Evolutionary conservation across 2,329 filamentous ascomycete genomes (phyloP), one percentile per base, ranked within the genome.

Genomic region (Sporothrix pseudoabietina): DNA sequence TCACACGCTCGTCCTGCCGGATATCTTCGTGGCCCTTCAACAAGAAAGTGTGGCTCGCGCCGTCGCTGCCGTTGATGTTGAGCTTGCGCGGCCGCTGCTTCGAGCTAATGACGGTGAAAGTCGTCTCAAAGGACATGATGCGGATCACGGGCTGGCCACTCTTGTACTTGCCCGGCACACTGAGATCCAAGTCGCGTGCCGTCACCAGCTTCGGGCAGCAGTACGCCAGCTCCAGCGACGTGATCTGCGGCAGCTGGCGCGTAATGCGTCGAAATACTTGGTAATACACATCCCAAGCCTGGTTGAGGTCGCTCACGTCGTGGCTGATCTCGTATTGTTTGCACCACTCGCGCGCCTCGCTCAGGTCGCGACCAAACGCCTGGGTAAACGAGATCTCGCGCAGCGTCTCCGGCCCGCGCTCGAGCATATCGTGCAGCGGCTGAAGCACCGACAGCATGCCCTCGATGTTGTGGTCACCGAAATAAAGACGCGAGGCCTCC

Each of bases 21-120:
- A 99, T 98, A 85, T 99, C 96, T 83, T 99, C 96, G 79, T 99
- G 97, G n/a, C 96, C 96, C 85, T 99, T 99, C 78, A 99, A 89
- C 74, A 93, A 83, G 84, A 97, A 98, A 69, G 93, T 91, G 81
- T 98, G 98, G 3, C 90, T 88, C 75, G 88, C 89, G 73, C 96
- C 96, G 80, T 99, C 95, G 79, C 93, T 97, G 75, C 95, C 97
- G 79, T 90, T 91, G 78, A 96, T 89, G 74, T 91, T 94, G 78
- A 98, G 88, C 82, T 97, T 97, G 76, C 96, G 88, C 9, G 96
- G 96, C 66, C 95, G 89, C 82, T 99, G 97, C 84, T 99, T 99
- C 39, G 95, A 98, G 78, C 93, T 94, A 79, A 99, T 97, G 76
- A 99, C 95, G 59, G 88, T 92, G 75, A 97, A 91, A 4, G 94